Evolutionary conservation across 2,329 filamentous ascomycete genomes (phyloP), one percentile per base, ranked within the genome.

Genomic region (Ceratocystis diversiconidia): DNA sequence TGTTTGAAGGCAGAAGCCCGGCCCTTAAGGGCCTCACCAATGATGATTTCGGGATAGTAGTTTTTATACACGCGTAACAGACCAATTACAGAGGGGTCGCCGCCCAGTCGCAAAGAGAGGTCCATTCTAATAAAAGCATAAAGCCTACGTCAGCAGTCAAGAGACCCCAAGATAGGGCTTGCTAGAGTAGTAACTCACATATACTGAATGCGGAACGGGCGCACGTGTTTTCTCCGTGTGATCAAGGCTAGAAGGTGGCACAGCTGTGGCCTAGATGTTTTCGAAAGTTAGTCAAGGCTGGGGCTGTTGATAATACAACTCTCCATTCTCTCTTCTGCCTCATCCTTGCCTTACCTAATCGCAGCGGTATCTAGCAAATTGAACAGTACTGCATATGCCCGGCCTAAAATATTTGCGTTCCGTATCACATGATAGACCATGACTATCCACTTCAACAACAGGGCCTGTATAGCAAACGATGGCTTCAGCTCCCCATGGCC

Each of bases 31-130:
- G 82, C 78, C 69, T 87, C 86, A 25, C 87, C 88, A 15, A 92
- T 82, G 67, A 95, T 89, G 65, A 95, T 89, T 73, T 95, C 90
- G 0, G 90, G 90, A 71, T 92, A 95, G 74, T 92, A 95, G 73
- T 92, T 90, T 72, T 94, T 94, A 77, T 87, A 95, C n/a, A 92
- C 84, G 65, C 87, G 83, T 62, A 95, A 77, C 19, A 95, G 78
- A 2, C 88, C 88, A 46, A 88, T 80, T 44, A 95, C 77, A 63
- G 85, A 82, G 61, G 86, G 87, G 65, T 95, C 90, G 71, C 88
- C 87, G 19, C 86, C 86, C 3, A 79, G 82, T 71, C 84, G 82
- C 55, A 83, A 76, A 2, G 82, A 81, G 43, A 86, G 73, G 46
- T 78, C 77, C 68, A 87, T 76, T 62, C 83, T 86, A 55, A 8